phyloP scores from a whole-genome alignment of 148 eudicot species.

The Silene conica region DNA sequence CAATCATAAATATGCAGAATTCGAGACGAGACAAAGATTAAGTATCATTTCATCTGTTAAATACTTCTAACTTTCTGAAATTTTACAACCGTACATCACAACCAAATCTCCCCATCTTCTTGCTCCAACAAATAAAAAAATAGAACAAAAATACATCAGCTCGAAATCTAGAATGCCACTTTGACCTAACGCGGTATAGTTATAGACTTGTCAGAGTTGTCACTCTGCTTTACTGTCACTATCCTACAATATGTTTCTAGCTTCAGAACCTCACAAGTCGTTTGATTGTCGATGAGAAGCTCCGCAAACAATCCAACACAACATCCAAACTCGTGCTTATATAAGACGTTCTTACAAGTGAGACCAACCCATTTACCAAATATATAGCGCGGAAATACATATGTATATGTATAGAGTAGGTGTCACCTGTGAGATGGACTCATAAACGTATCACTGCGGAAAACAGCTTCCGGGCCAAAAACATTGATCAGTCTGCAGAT shows the following conservation, averaged over 20 bases:
- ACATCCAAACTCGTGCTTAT: background rate
- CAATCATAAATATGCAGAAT: too few relatives aligned
- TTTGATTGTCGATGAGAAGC: background rate
- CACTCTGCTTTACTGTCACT: too few relatives aligned
- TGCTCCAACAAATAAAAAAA: background rate
- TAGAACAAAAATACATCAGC: background rate
- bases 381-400: background rate
- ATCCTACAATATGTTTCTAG: background rate
- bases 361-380: background rate
- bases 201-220: background rate
- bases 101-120: background rate
- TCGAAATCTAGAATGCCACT: background rate
- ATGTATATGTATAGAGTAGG: background rate
- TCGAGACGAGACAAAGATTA: background rate
- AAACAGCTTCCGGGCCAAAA: too few relatives aligned
- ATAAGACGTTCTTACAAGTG: background rate
- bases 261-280: background rate
- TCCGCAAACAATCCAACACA: background rate
- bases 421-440: too few relatives aligned
- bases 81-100: slow-evolving; percentile 11
- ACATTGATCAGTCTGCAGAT: slow-evolving; percentile 21
- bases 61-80: background rate
- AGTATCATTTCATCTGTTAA: background rate
- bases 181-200: background rate
- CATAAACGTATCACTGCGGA: too few relatives aligned